These are phyloP conservation scores for Hymenoscyphus albidus DNA, from an alignment of 2,329 filamentous ascomycete genomes.

Conservation along the genomic window DNA sequence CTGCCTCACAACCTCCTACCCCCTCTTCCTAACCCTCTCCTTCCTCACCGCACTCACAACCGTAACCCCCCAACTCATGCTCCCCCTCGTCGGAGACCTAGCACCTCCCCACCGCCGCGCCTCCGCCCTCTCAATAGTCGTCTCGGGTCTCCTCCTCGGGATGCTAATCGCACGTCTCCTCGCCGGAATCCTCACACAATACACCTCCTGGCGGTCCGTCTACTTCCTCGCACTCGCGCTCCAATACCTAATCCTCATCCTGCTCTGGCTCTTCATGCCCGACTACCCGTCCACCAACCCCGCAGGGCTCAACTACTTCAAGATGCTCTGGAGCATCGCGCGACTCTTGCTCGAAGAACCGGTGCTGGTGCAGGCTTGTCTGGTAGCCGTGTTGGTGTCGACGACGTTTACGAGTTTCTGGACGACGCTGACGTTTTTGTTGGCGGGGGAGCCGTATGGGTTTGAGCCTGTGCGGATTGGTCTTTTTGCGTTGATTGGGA, in stretches of 20 bases:
- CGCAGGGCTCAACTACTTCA: slow-evolving; percentile 58
- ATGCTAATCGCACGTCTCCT: slow-evolving; percentile 73
- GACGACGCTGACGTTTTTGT: slow-evolving; percentile 76
- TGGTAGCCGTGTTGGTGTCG: slow-evolving; percentile 60
- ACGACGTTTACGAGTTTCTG: slow-evolving; percentile 64
- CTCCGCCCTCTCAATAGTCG: slow-evolving; percentile 67
- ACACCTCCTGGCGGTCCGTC: slow-evolving; percentile 69
- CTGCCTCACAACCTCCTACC: slow-evolving; percentile 63
- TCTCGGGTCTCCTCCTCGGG: slow-evolving; percentile 70
- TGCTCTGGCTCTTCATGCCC: slow-evolving; percentile 72
- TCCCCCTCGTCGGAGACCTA: slow-evolving; percentile 75
- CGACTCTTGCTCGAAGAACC: slow-evolving; percentile 62
- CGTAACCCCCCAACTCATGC: slow-evolving; percentile 75
- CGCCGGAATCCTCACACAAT: slow-evolving; percentile 71
- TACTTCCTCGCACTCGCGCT: slow-evolving; percentile 74
- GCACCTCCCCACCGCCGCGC: slow-evolving; percentile 66
- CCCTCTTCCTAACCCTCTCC: slow-evolving; percentile 63
- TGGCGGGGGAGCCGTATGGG: slow-evolving; percentile 65
- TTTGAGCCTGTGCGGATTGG: slow-evolving; percentile 68
- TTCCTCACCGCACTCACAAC: slow-evolving; percentile 75
- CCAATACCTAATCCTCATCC: slow-evolving; percentile 61
- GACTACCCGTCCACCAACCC: slow-evolving; percentile 76
- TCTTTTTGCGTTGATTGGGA: slow-evolving; percentile 73
- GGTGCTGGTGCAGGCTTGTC: slow-evolving; percentile 63
- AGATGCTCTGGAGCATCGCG: slow-evolving; percentile 61